Conservation (phyloP, 228 moss, liverwort and hornwort species). For the Sphagnum magellanicum region DNA sequence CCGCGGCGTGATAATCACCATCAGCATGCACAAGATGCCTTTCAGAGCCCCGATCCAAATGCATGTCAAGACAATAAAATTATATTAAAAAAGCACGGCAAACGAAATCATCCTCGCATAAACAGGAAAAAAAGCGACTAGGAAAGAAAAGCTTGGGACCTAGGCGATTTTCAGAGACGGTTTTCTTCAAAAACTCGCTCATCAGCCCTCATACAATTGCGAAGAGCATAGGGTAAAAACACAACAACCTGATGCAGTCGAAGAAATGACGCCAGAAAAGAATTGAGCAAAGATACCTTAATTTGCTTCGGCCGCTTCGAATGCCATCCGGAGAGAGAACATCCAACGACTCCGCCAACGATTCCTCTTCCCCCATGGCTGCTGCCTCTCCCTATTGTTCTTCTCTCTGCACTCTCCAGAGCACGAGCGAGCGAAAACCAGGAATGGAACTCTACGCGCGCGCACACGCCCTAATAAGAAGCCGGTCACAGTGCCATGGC, state of each 20-base stretch:
- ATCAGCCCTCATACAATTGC: no score
- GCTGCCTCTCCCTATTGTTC: no score
- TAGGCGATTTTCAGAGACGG: neutral
- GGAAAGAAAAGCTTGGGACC: neutral
- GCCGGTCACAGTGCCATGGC: no score
- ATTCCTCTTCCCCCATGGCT: conserved; percentile 14
- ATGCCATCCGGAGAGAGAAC: conserved; percentile 45
- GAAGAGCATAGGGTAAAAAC: no score
- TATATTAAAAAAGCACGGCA: neutral
- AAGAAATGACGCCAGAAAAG: neutral
- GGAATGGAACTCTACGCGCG: no score
- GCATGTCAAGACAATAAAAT: neutral
- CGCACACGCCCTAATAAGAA: no score
- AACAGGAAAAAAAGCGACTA: neutral
- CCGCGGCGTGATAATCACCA: conserved; percentile 90
- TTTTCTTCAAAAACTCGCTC: neutral
- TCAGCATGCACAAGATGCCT: conserved; percentile 88
- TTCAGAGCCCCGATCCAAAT: conserved; percentile 2
- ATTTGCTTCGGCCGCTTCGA: conserved; percentile 60
- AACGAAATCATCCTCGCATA: neutral
- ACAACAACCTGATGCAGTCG: no score
- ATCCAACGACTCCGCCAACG: conserved; percentile 65
- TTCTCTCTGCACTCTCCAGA: no score
- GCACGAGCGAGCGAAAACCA: no score
- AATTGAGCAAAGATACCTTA: conserved; percentile 22